phyloP scores from a whole-genome alignment of 106 monocot genomes.

The Dactylorhiza incarnata region DNA sequence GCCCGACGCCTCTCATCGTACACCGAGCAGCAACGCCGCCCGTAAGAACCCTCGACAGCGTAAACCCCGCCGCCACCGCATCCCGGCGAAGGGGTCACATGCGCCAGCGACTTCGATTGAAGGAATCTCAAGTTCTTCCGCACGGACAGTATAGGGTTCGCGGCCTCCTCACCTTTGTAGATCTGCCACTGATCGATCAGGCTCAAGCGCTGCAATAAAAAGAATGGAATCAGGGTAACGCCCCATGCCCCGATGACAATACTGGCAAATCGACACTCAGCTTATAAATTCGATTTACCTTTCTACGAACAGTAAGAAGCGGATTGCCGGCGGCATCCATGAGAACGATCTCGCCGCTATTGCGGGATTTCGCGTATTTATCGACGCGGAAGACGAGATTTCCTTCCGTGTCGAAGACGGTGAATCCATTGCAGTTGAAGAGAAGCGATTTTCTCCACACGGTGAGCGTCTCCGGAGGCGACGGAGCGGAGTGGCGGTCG shows the following conservation, averaged over 20 bases:
- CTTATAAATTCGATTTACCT: conserved; percentile 1
- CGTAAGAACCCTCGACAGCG: conserved; percentile 67
- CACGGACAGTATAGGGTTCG: conserved; percentile 33
- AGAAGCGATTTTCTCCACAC: conserved; percentile 24
- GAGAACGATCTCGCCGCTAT: conserved; percentile 15
- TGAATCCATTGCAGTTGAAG: conserved; percentile 21
- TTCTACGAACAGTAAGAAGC: conserved; percentile 11
- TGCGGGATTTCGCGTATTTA: conserved; percentile 4
- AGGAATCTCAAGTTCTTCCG: conserved; percentile 33
- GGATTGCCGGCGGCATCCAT: conserved; percentile 15
- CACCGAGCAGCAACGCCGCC: conserved; percentile 24
- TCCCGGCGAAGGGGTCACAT: conserved; percentile 16
- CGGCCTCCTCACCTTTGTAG: conserved; percentile 46
- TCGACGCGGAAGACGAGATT: conserved; percentile 18
- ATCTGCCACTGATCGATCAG: conserved; percentile 51
- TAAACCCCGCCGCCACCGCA: not conserved
- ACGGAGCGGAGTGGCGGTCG: not conserved
- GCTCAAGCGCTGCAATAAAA: conserved; percentile 41
- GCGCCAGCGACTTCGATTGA: conserved; percentile 28
- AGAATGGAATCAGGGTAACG: not conserved
- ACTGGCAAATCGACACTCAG: not conserved
- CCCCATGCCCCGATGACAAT: not conserved
- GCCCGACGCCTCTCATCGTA: conserved; percentile 27
- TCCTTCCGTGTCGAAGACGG: conserved; percentile 12
- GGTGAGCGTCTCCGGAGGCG: conserved; percentile 5